Conservation (phyloP, 1,139 yeast species). For the Blastobotrys malaysiensis region DNA sequence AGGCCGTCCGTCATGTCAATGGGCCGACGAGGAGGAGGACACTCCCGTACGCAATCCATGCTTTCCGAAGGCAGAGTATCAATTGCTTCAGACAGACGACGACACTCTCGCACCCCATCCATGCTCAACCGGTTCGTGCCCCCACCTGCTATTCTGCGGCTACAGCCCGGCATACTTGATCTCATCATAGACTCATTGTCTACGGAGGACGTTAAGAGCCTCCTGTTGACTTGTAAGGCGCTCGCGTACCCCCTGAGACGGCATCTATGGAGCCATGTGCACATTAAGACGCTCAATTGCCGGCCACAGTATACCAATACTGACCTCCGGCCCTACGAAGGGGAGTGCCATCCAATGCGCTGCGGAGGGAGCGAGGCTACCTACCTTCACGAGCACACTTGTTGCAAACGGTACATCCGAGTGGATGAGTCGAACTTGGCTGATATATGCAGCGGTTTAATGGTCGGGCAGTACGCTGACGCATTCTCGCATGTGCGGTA, state of each 20-base stretch:
- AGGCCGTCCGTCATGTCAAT: too few species aligned
- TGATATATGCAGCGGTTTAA: slow-evolving; percentile 9
- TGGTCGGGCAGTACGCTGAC: slow-evolving; percentile 6
- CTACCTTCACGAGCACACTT: slow-evolving; percentile 7
- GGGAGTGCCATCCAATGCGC: not conserved
- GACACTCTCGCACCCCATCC: not conserved
- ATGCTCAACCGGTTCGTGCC: not conserved
- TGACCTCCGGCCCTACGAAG: slow-evolving; percentile 7
- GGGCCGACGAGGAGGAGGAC: not conserved
- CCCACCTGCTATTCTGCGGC: not conserved
- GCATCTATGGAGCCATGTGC: slow-evolving; percentile 11
- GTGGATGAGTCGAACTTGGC: slow-evolving; percentile 10
- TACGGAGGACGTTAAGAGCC: slow-evolving; percentile 4
- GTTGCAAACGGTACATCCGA: slow-evolving; percentile 8
- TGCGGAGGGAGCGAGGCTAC: not conserved
- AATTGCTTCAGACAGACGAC: too few species aligned
- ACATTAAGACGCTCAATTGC: slow-evolving; percentile 8
- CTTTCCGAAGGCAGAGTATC: not conserved
- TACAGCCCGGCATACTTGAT: slow-evolving; percentile 5
- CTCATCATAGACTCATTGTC: slow-evolving; percentile 5
- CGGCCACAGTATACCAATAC: slow-evolving; percentile 8
- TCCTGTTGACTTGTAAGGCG: slow-evolving; percentile 9
- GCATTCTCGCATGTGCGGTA: slow-evolving; percentile 10
- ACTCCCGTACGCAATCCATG: not conserved
- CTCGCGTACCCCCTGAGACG: slow-evolving; percentile 7